phyloP scores from a whole-genome alignment of 257 asterid genomes.

The Ballota nigra region DNA sequence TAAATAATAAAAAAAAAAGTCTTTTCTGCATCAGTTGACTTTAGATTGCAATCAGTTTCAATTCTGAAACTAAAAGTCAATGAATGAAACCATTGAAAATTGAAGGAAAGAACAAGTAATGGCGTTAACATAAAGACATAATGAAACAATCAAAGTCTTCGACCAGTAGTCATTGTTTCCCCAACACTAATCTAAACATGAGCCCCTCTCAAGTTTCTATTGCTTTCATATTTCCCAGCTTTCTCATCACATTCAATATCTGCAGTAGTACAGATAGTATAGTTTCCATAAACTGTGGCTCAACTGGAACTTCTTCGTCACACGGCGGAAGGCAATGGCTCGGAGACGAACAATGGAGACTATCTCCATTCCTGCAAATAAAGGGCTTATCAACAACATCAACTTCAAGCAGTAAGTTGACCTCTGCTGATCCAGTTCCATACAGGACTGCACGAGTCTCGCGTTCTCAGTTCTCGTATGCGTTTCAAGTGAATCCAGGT shows the following conservation, averaged over 20 bases:
- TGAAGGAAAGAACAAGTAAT: no score
- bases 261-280: not conserved
- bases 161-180: no score
- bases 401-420: not conserved
- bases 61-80: no score
- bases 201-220: not conserved
- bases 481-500: slow-evolving; percentile 30
- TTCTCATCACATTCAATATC: not conserved
- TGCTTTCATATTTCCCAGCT: not conserved
- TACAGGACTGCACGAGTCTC: slow-evolving; percentile 29
- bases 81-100: no score
- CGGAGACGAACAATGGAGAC: slow-evolving; percentile 30
- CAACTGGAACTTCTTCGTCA: slow-evolving; percentile 26
- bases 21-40: no score
- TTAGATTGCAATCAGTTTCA: no score
- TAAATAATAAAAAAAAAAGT: no score
- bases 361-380: slow-evolving; percentile 22
- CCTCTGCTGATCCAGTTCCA: slow-evolving; percentile 24
- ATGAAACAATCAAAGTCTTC: no score
- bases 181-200: no score
- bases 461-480: slow-evolving; percentile 16
- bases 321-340: slow-evolving; percentile 41
- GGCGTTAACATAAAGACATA: no score
- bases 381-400: slow-evolving; percentile 42
- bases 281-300: slow-evolving; percentile 40